These are phyloP conservation scores for Scedosporium apiospermum DNA, from an alignment of 2,329 filamentous ascomycete species.

Conservation along the genomic window DNA sequence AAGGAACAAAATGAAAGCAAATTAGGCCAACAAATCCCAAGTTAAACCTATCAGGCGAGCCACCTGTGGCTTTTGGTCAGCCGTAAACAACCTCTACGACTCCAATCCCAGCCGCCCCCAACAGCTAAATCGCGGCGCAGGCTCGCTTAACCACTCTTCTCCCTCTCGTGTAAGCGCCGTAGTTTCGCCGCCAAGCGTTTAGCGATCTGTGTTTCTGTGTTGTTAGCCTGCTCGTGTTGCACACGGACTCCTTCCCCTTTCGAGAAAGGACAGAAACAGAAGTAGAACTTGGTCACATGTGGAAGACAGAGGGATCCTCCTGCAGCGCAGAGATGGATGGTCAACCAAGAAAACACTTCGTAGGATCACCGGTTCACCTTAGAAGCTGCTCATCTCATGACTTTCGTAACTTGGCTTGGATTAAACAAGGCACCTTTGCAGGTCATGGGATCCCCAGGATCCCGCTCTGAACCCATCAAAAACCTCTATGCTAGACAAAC, in stretches of 20 bases:
- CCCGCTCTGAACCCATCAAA: constrained; percentile 1
- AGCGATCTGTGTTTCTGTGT: not conserved
- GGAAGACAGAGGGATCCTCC: not conserved
- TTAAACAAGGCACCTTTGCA: constrained; percentile 1
- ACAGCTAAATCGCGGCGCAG: not conserved
- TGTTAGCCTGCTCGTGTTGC: not conserved
- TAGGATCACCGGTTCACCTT: not conserved
- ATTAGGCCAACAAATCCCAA: not conserved
- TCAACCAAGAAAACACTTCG: not conserved
- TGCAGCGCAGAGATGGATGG: not conserved
- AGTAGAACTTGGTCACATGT: not conserved
- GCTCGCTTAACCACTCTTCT: not conserved
- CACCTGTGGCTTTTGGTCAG: not conserved
- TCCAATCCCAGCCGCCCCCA: not conserved
- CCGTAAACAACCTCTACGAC: not conserved
- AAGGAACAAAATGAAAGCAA: not conserved
- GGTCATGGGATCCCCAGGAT: constrained; percentile 1
- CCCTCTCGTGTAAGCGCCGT: not conserved
- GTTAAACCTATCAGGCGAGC: not conserved
- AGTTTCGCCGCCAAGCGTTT: not conserved
- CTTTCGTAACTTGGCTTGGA: not conserved
- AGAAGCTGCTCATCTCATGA: not conserved
- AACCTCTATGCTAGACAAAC: not conserved
- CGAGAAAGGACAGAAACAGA: no score
- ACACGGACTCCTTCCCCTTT: not conserved